Percentiles rank a stretch among this genome's conserved stretches.
These are phyloP conservation scores for Chytridiales sp. DNA, from an alignment of 371 early-diverging fungal genomes.

Conservation along the genomic window DNA sequence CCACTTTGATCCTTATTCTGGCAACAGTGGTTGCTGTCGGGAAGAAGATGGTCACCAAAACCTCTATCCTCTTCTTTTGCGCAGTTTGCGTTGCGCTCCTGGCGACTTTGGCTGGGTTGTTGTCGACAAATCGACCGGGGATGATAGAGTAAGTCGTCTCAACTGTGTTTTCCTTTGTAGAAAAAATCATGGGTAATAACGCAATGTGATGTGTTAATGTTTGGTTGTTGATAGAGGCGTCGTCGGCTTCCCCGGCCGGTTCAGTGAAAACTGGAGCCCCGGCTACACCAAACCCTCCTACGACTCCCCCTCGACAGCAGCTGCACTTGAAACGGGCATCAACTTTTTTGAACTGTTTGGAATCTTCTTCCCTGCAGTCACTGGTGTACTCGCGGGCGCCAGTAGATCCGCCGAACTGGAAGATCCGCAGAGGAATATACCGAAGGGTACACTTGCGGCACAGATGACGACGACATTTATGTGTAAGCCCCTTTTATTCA, in stretches of 20 bases:
- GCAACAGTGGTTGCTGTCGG: constrained; percentile 12
- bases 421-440: constrained; percentile 27
- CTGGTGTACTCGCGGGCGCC: constrained; percentile 38
- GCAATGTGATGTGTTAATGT: not conserved
- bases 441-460: constrained; percentile 30
- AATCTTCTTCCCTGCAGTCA: constrained; percentile 38
- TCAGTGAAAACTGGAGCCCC: constrained; percentile 14
- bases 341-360: constrained; percentile 29
- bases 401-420: constrained; percentile 24
- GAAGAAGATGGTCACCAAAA: not conserved
- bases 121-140: constrained; percentile 18
- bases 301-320: no score
- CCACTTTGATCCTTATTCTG: constrained; percentile 10
- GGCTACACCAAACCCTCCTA: constrained; percentile 10
- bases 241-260: constrained; percentile 23
- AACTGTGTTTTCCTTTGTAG: not conserved
- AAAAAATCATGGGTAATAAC: no score
- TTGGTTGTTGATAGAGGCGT: not conserved
- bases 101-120: constrained; percentile 14
- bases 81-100: constrained; percentile 12
- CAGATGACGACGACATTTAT: constrained; percentile 18
- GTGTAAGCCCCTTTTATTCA: constrained; percentile 6
- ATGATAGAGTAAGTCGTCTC: not conserved
- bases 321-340: no score
- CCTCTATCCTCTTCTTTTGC: constrained; percentile 6